Evolutionary conservation across 2,329 filamentous ascomycete genomes (phyloP).

Genomic region (Canariomyces notabilis): DNA sequence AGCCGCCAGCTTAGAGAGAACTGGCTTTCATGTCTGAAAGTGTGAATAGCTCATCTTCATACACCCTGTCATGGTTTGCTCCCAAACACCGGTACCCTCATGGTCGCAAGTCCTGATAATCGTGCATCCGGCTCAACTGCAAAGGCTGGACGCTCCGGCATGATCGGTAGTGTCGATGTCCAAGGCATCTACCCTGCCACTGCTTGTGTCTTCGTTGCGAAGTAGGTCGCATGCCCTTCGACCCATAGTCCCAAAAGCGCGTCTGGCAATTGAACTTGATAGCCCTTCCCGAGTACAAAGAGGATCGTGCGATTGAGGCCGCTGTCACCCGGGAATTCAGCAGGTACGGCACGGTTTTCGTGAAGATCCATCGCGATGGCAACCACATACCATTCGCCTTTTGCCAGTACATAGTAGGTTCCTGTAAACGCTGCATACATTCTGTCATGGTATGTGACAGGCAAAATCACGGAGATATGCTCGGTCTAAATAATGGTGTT

Average conservation of each 20-base stretch:
- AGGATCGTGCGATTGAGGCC: constrained; percentile 47
- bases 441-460: background rate
- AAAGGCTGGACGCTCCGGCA: constrained; percentile 8
- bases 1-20: too few species aligned
- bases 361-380: constrained; percentile 58
- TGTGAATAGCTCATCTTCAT: too few species aligned
- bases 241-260: background rate
- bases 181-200: constrained; percentile 49
- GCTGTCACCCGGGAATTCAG: constrained; percentile 50
- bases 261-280: constrained; percentile 1
- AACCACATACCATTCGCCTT: constrained; percentile 60
- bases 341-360: constrained; percentile 51
- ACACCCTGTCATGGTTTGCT: too few species aligned
- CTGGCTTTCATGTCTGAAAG: too few species aligned
- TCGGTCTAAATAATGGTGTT: too few species aligned
- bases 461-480: background rate
- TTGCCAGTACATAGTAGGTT: constrained; percentile 55
- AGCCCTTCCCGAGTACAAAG: constrained; percentile 48
- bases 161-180: constrained; percentile 37
- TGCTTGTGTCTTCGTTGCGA: constrained; percentile 61
- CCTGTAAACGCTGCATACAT: too few species aligned
- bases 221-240: constrained; percentile 43
- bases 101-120: constrained; percentile 10
- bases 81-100: constrained; percentile 1
- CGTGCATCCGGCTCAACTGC: constrained; percentile 19